These are phyloP conservation scores for Nakazawaea peltata DNA, from an alignment of 805 yeast genomes.

Conservation along the genomic window DNA sequence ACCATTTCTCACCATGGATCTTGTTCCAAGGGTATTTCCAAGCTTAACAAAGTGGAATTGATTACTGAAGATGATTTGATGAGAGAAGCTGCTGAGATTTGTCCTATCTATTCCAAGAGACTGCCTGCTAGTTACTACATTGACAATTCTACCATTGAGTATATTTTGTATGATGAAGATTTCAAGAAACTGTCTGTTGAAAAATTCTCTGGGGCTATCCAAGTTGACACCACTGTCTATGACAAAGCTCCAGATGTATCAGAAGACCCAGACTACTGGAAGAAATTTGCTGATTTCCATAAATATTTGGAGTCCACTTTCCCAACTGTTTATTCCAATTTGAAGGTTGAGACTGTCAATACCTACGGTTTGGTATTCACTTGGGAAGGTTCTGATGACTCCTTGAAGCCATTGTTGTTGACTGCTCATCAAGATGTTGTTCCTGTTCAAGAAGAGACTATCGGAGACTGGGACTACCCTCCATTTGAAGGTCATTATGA, in stretches of 20 bases:
- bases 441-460: constrained; percentile 56
- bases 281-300: constrained; percentile 39
- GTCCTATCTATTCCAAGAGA: constrained; percentile 5
- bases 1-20: too few relatives aligned
- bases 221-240: constrained; percentile 51
- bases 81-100: too few relatives aligned
- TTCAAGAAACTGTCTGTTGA: constrained; percentile 29
- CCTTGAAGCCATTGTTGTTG: constrained; percentile 55
- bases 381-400: constrained; percentile 45
- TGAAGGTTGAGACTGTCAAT: constrained; percentile 49
- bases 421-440: constrained; percentile 81
- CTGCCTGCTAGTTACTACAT: constrained; percentile 2
- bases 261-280: constrained; percentile 46
- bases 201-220: constrained; percentile 45
- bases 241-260: constrained; percentile 38
- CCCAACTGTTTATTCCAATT: constrained; percentile 40
- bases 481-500: constrained; percentile 67
- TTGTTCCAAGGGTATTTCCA: too few relatives aligned
- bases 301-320: constrained; percentile 42
- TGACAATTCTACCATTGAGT: constrained; percentile 6
- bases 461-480: constrained; percentile 51
- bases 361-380: constrained; percentile 56
- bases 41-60: too few relatives aligned
- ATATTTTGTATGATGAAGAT: constrained; percentile 18
- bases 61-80: too few relatives aligned